Evolutionary conservation across 1,284 basidiomycete genomes (phyloP).

Genomic region (Athelia psychrophila): DNA sequence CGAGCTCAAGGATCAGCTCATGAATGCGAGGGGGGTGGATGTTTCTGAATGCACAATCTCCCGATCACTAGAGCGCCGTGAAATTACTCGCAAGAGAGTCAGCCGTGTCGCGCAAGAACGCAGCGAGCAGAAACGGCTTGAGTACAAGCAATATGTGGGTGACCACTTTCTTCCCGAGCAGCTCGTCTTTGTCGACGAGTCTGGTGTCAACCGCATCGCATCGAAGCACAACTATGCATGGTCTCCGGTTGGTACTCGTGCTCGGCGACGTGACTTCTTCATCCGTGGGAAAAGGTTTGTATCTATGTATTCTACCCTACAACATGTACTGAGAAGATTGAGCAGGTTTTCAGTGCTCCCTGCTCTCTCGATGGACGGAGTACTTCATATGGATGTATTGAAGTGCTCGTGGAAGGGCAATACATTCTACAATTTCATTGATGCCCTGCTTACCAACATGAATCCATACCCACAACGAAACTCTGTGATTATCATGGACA

Average conservation of each 20-base stretch:
- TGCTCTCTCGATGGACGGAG: constrained; percentile 19
- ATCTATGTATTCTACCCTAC: neutral
- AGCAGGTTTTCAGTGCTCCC: constrained; percentile 18
- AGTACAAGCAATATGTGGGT: neutral
- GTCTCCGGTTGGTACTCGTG: neutral
- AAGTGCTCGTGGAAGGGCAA: constrained; percentile 11
- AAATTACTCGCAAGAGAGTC: neutral
- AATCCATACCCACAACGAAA: constrained; percentile 24
- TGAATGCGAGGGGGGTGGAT: neutral
- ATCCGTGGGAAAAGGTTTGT: neutral
- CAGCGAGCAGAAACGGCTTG: neutral
- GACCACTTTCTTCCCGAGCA: constrained; percentile 1
- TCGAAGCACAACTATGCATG: neutral
- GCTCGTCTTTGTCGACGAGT: constrained; percentile 5
- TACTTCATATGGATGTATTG: constrained; percentile 19
- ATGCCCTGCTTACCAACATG: constrained; percentile 22
- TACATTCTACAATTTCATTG: constrained; percentile 20
- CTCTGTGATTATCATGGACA: constrained; percentile 34
- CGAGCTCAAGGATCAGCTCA: neutral
- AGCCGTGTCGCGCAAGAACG: neutral
- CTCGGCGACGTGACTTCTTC: neutral
- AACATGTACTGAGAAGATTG: neutral
- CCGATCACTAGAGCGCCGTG: neutral
- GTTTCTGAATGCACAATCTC: neutral
- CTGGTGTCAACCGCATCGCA: neutral